Evolutionary conservation across 2,329 filamentous ascomycete genomes (phyloP), one percentile per base, ranked within the genome.

Genomic region (Penicillium sp.): DNA sequence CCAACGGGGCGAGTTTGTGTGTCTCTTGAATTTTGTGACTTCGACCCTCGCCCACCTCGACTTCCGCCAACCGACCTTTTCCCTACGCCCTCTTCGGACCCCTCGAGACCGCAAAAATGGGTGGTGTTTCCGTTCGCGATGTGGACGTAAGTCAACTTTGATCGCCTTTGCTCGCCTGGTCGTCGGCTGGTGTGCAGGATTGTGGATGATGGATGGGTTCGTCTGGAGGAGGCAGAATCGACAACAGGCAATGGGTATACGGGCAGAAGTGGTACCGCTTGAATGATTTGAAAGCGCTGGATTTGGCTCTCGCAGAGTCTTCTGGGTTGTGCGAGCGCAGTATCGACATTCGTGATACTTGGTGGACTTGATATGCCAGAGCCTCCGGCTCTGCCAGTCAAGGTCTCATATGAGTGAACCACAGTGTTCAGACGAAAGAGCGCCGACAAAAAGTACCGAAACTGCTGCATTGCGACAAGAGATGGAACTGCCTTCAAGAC

Each of bases 71-170:
- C 59, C 63, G 65, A 68, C 69, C 69, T 64, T 65, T 66, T 62
- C 61, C 68, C 63, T 64, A 63, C 63, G 65, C 65, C 69, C 68
- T 71, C 67, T 68, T 69, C 67, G 67, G 68, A 68, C 70, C 68
- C 68, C 69, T 67, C 74, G 71, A 55, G 52, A 55, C 75, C 81
- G 82, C 81, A 81, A 87, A 80, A 77, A 88, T 88, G 86, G 83
- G 83, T 80, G 86, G 86, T 79, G 85, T 88, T 78, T 83, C 81
- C 75, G 86, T 88, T 80, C 84, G 85, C 78, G 86, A 88, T 83
- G 86, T 88, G 78, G 84, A 86, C 76, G 83, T 84, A 81, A 75
- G 81, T 79, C 61, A 64, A 65, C 54, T 65, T 59, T 49, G 52
- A 45, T 53, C 50, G 52, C 45, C 47, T 54, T 43, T 62, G 57